These are phyloP conservation scores for Marasmius fiardii DNA, from an alignment of 1,284 basidiomycete genomes.

Conservation along the genomic window DNA sequence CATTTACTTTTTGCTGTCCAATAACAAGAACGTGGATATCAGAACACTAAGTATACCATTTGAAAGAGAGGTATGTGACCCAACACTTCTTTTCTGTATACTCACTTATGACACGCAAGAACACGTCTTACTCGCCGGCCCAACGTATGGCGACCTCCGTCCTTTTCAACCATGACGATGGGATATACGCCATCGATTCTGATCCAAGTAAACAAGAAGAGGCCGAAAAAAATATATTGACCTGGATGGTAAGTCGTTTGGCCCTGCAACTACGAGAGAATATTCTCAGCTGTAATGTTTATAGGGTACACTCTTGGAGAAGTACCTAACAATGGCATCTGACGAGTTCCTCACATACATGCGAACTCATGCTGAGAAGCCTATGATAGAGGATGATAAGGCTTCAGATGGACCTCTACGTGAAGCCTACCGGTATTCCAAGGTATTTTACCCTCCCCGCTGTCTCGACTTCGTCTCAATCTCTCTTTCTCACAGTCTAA, in stretches of 20 bases:
- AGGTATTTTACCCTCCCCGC: constrained; percentile 40
- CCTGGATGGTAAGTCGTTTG: constrained; percentile 73
- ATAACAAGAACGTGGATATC: constrained; percentile 60
- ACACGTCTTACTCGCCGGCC: constrained; percentile 71
- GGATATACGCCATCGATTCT: constrained; percentile 81
- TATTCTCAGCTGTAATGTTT: neutral
- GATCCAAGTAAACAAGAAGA: constrained; percentile 45
- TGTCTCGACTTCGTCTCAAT: neutral
- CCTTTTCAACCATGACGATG: constrained; percentile 59
- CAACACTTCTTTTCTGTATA: neutral
- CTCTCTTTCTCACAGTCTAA: constrained; percentile 46
- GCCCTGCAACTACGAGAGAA: constrained; percentile 5
- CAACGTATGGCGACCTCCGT: constrained; percentile 81
- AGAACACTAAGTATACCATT: constrained; percentile 59
- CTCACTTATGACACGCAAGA: constrained; percentile 31
- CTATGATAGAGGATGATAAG: constrained; percentile 30
- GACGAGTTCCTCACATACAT: constrained; percentile 67
- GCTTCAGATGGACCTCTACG: constrained; percentile 23
- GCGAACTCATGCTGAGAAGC: constrained; percentile 37
- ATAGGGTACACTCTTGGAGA: constrained; percentile 88
- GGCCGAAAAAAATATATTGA: constrained; percentile 70
- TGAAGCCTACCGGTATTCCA: constrained; percentile 84
- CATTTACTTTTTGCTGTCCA: constrained; percentile 82
- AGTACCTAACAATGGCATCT: constrained; percentile 73
- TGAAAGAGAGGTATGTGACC: constrained; percentile 48